Evolutionary conservation across 495 filamentous ascomycete genomes (phyloP).

Genomic region (Hypoxylon cercidicola): DNA sequence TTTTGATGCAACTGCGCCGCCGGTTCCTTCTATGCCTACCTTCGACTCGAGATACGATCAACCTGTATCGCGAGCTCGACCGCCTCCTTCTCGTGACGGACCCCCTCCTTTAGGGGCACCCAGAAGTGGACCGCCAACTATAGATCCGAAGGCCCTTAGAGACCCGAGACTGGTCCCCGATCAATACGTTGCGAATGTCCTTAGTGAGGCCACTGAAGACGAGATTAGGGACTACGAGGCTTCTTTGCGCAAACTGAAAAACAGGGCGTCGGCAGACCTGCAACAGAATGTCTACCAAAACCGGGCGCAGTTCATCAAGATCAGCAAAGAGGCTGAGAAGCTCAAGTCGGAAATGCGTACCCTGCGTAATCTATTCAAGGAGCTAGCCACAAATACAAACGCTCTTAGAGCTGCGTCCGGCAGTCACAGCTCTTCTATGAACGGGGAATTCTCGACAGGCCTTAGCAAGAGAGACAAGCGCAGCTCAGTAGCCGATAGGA

Average conservation of each 20-base stretch:
- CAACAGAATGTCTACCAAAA: slow-evolving; percentile 99
- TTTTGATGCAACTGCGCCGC: slow-evolving; percentile 69
- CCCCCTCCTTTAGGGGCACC: slow-evolving; percentile 35
- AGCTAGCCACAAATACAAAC: slow-evolving; percentile 78
- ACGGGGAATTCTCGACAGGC: slow-evolving; percentile 56
- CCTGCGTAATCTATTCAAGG: slow-evolving; percentile 86
- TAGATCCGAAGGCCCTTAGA: slow-evolving; percentile 76
- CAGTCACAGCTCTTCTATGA: slow-evolving; percentile 42
- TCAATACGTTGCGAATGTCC: slow-evolving; percentile 79
- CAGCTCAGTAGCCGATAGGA: slow-evolving; percentile 91
- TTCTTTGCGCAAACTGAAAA: slow-evolving; percentile 79
- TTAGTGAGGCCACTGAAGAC: slow-evolving; percentile 92
- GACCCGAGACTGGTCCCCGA: slow-evolving; percentile 82
- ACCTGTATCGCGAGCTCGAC: slow-evolving; percentile 52
- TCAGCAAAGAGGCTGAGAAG: slow-evolving; percentile 98
- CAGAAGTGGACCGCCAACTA: slow-evolving; percentile 57
- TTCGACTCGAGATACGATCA: slow-evolving; percentile 65
- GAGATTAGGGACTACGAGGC: slow-evolving; percentile 88
- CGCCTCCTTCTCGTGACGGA: slow-evolving; percentile 60
- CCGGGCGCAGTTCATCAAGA: slow-evolving; percentile 97
- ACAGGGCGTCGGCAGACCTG: slow-evolving; percentile 84
- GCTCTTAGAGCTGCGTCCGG: slow-evolving; percentile 77
- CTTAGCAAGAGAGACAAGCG: slow-evolving; percentile 74
- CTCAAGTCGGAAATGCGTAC: slow-evolving; percentile 96
- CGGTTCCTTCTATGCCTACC: slow-evolving; percentile 71